Evolutionary conservation across 495 filamentous ascomycete species (phyloP).

Genomic region (Penicillium nucicola): DNA sequence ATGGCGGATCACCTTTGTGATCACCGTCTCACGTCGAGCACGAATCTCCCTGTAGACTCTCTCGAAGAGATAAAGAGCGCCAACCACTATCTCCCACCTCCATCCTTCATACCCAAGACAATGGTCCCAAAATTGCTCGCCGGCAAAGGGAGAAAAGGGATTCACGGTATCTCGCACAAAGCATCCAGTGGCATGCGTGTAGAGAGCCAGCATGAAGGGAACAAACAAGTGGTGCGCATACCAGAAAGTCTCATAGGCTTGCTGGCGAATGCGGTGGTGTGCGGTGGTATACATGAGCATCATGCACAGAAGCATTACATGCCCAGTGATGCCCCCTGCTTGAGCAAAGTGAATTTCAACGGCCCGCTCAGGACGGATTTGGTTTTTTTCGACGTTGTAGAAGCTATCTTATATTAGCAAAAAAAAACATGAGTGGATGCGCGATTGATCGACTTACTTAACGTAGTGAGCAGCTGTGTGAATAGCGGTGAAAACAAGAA

Average conservation of each 20-base stretch:
- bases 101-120: constrained; percentile 96
- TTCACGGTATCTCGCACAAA: constrained; percentile 79
- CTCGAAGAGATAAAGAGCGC: constrained; percentile 80
- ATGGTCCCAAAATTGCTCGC: constrained; percentile 78
- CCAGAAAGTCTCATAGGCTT: constrained; percentile 98
- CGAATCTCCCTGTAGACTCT: constrained; percentile 91
- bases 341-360: constrained; percentile 92
- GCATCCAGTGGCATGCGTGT: constrained; percentile 93
- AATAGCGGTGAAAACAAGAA: constrained; percentile 77
- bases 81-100: constrained; percentile 94
- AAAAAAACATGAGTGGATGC: background rate
- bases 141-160: constrained; percentile 81
- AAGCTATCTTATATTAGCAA: constrained; percentile 58
- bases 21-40: constrained; percentile 74
- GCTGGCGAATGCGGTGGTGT: constrained; percentile 88
- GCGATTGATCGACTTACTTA: constrained; percentile 61
- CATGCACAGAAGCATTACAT: constrained; percentile 99
- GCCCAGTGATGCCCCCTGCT: constrained; percentile 88
- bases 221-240: constrained; percentile 98
- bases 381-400: constrained; percentile 87
- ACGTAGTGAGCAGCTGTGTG: constrained; percentile 87
- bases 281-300: constrained; percentile 97
- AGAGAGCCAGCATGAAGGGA: constrained; percentile 88
- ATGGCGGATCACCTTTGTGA: constrained; percentile 90
- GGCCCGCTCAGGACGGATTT: constrained; percentile 76